Conservation (phyloP, 1,139 yeast species). For the Meyerozyma athensensis region DNA sequence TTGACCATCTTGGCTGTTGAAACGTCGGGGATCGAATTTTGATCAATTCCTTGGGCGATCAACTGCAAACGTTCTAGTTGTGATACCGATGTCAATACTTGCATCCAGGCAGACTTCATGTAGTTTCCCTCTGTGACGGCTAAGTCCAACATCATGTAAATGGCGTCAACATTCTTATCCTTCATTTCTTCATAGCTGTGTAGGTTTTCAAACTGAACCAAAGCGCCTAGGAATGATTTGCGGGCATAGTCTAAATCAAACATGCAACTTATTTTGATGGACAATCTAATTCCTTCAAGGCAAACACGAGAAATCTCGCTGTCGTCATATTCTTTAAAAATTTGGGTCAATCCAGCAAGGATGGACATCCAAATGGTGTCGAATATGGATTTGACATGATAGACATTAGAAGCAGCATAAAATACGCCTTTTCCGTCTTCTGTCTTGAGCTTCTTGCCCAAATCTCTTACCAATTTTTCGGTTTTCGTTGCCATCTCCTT, state of each 20-base stretch:
- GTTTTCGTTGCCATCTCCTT: conserved; percentile 88
- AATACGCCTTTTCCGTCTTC: conserved; percentile 28
- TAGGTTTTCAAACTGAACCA: conserved; percentile 81
- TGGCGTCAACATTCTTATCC: conserved; percentile 76
- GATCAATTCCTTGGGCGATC: conserved; percentile 84
- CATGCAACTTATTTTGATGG: conserved; percentile 79
- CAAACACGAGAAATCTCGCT: conserved; percentile 66
- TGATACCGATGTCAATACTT: conserved; percentile 74
- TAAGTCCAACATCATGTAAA: conserved; percentile 66
- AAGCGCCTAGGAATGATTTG: conserved; percentile 83
- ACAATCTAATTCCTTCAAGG: conserved; percentile 78
- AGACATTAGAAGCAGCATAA: conserved; percentile 66
- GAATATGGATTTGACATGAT: conserved; percentile 89
- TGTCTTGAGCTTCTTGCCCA: conserved; percentile 46
- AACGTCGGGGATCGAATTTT: conserved; percentile 82
- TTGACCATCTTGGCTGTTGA: conserved; percentile 64
- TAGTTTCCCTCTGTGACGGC: conserved; percentile 76
- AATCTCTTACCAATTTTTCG: conserved; percentile 71
- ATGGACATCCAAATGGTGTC: conserved; percentile 97
- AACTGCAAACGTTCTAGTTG: conserved; percentile 89
- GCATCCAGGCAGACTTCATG: conserved; percentile 75
- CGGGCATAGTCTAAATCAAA: conserved; percentile 83
- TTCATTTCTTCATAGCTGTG: conserved; percentile 77
- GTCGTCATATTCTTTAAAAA: conserved; percentile 86
- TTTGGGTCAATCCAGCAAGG: conserved; percentile 89